A percentile compares a stretch with the other conserved stretches of the same genome.
These are phyloP conservation scores for Microdochium nivale DNA, from an alignment of 2,329 filamentous ascomycete species.

Conservation along the genomic window DNA sequence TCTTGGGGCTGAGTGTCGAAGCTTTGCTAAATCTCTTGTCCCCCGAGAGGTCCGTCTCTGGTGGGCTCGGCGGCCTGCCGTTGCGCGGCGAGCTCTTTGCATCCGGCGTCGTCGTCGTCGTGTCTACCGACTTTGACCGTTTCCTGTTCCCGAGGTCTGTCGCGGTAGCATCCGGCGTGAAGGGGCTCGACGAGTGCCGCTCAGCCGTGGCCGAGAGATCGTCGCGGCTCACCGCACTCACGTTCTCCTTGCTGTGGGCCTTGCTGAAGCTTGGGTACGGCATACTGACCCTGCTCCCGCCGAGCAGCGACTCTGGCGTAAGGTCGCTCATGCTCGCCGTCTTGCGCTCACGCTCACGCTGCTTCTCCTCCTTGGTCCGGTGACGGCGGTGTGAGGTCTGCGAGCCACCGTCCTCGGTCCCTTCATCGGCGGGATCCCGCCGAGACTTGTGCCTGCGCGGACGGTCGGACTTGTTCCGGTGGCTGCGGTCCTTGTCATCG, in stretches of 20 bases:
- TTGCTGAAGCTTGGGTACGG: constrained; percentile 41
- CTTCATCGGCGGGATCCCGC: not conserved
- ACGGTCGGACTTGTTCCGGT: constrained; percentile 17
- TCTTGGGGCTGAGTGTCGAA: constrained; percentile 23
- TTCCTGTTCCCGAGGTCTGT: constrained; percentile 54
- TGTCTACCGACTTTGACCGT: constrained; percentile 39
- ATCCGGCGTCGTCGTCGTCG: constrained; percentile 26
- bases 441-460: constrained; percentile 15
- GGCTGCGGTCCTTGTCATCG: constrained; percentile 9
- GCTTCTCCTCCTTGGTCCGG: constrained; percentile 20
- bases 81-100: constrained; percentile 20
- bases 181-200: constrained; percentile 28
- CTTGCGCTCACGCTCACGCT: constrained; percentile 17
- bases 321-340: constrained; percentile 21
- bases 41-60: constrained; percentile 51
- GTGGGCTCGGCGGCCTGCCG: constrained; percentile 51
- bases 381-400: constrained; percentile 17
- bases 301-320: constrained; percentile 16
- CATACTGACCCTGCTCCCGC: constrained; percentile 19
- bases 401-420: constrained; percentile 10
- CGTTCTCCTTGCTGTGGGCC: constrained; percentile 80
- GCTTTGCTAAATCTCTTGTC: constrained; percentile 27
- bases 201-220: constrained; percentile 30
- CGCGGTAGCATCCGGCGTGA: constrained; percentile 55
- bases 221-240: constrained; percentile 49